A percentile compares a stretch with the other conserved stretches of the same genome.
Evolutionary conservation across 306 rosid genomes (phyloP).

Genomic region (Senna tora): DNA sequence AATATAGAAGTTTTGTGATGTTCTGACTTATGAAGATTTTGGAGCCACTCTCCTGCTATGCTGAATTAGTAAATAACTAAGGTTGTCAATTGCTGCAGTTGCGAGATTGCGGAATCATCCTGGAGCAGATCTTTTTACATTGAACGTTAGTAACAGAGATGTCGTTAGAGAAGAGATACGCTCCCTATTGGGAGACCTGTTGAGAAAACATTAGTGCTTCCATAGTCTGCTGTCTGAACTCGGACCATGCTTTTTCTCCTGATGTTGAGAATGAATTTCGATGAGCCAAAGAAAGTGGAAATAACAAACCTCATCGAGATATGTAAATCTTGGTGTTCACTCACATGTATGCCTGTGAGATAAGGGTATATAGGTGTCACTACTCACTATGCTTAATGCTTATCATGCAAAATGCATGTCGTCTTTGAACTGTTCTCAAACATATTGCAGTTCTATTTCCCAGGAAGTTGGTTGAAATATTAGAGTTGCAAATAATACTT

Average conservation of each 20-base stretch:
- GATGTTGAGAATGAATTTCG: neutral
- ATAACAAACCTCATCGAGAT: slow-evolving; percentile 17
- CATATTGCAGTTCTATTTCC: neutral
- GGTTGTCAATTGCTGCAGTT: slow-evolving; percentile 54
- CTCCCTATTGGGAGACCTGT: slow-evolving; percentile 51
- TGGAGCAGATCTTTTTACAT: slow-evolving; percentile 61
- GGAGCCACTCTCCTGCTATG: slow-evolving; percentile 25
- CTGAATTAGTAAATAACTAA: slow-evolving; percentile 26
- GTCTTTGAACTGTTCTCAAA: slow-evolving; percentile 13
- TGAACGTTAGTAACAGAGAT: slow-evolving; percentile 67
- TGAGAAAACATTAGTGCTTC: slow-evolving; percentile 47
- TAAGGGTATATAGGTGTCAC: neutral
- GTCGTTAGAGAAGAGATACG: slow-evolving; percentile 57
- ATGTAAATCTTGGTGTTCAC: neutral
- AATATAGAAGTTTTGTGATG: slow-evolving; percentile 11
- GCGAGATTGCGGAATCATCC: slow-evolving; percentile 76
- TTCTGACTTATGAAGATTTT: slow-evolving; percentile 25
- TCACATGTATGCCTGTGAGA: slow-evolving; percentile 1
- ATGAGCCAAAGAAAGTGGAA: neutral
- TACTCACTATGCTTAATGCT: no score
- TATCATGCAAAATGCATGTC: slow-evolving; percentile 8
- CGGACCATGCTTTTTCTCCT: slow-evolving; percentile 9
- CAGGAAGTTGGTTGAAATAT: slow-evolving; percentile 3
- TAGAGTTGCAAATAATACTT: slow-evolving; percentile 2
- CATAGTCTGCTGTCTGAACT: slow-evolving; percentile 34